Percentiles rank a stretch among this genome's conserved stretches.
These are phyloP conservation scores for Turritis glabra DNA, from an alignment of 345 rosid genomes.

Conservation along the genomic window DNA sequence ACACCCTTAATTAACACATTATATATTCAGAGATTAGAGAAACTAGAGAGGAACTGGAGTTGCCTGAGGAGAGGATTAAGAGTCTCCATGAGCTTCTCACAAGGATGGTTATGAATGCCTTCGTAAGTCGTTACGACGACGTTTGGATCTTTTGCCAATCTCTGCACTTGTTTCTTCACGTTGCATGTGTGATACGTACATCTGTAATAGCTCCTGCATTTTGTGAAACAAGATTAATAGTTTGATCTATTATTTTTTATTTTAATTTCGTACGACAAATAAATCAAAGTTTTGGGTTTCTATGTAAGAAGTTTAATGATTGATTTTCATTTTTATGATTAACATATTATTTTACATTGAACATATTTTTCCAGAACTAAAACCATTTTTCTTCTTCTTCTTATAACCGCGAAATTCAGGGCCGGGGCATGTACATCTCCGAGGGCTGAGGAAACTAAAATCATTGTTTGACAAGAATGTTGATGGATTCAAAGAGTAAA, in stretches of 20 bases:
- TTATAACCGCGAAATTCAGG: too few relatives aligned
- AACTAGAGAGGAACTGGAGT: slow-evolving; percentile 69
- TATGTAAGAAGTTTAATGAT: too few relatives aligned
- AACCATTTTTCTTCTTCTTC: too few relatives aligned
- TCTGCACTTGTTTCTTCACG: slow-evolving; percentile 90
- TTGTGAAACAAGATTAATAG: not conserved
- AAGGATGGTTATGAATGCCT: slow-evolving; percentile 83
- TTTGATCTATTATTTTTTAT: not conserved
- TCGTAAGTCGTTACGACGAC: slow-evolving; percentile 84
- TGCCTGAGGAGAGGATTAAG: slow-evolving; percentile 84
- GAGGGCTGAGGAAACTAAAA: too few relatives aligned
- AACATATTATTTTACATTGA: too few relatives aligned
- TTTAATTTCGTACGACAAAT: not conserved
- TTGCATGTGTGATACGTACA: slow-evolving; percentile 93
- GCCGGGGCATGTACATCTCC: too few relatives aligned
- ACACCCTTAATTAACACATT: not conserved
- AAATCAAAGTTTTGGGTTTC: not conserved
- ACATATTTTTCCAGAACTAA: not conserved
- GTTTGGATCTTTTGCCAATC: slow-evolving; percentile 72
- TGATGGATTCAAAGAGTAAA: too few relatives aligned
- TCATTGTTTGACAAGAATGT: too few relatives aligned
- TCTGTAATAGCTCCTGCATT: slow-evolving; percentile 74
- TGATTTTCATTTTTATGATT: too few relatives aligned
- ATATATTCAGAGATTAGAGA: slow-evolving; percentile 24
- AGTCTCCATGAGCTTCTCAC: slow-evolving; percentile 89